Conservation (phyloP, 208 protist genomes). For the Tritrichomonas foetus region DNA sequence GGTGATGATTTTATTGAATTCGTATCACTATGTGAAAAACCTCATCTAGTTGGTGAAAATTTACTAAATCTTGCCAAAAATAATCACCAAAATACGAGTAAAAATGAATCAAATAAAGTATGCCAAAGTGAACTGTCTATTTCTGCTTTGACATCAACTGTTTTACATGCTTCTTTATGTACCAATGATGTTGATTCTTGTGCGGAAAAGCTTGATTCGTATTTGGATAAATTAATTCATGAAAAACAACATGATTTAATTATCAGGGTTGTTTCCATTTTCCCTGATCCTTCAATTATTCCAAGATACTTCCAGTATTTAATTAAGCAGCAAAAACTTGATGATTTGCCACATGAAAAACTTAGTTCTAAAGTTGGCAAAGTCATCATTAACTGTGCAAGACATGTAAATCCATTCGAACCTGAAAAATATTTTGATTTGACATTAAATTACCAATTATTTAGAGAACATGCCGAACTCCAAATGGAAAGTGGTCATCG, state of each 20-base stretch:
- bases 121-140: background rate
- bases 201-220: background rate
- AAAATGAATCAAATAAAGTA: background rate
- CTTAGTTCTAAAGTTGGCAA: background rate
- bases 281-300: background rate
- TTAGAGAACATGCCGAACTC: background rate
- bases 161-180: background rate
- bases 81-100: too few relatives aligned
- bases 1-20: background rate
- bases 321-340: background rate
- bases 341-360: background rate
- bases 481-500: background rate
- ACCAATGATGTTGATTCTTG: background rate
- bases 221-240: background rate
- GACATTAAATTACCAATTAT: background rate
- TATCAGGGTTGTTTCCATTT: background rate
- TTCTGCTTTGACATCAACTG: too few relatives aligned
- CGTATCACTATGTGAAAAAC: background rate
- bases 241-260: background rate
- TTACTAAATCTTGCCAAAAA: background rate
- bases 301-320: slow-evolving; percentile 1
- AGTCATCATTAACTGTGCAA: background rate
- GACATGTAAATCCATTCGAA: background rate
- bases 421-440: background rate
- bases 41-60: background rate